A percentile compares a stretch with the other conserved stretches of the same genome.
These are phyloP conservation scores for Rugonectria rugulosa DNA, from an alignment of 2,329 filamentous ascomycete species.

Conservation along the genomic window DNA sequence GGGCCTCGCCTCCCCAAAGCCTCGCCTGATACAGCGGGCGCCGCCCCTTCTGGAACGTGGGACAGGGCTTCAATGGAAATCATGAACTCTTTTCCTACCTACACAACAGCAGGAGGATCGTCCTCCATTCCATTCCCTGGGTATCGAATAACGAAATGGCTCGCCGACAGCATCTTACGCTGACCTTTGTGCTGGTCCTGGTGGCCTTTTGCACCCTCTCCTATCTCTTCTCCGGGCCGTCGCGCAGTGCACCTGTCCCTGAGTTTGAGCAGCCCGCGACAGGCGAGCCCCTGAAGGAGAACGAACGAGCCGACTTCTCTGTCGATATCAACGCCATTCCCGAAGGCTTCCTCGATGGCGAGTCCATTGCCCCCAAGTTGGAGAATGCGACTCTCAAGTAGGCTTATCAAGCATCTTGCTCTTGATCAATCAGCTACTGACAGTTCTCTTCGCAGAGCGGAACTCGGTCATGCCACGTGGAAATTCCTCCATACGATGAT, in stretches of 20 bases:
- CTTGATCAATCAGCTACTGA: slow-evolving; percentile 15
- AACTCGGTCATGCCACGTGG: slow-evolving; percentile 74
- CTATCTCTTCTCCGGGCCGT: slow-evolving; percentile 63
- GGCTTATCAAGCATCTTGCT: slow-evolving; percentile 29
- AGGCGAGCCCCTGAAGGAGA: slow-evolving; percentile 37
- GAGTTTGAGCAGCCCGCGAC: slow-evolving; percentile 29
- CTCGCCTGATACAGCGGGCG: slow-evolving; percentile 33
- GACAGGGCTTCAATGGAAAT: slow-evolving; percentile 21
- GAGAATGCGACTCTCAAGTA: slow-evolving; percentile 85
- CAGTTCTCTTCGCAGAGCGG: slow-evolving; percentile 53
- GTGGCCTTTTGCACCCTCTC: slow-evolving; percentile 65
- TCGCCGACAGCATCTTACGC: slow-evolving; percentile 60
- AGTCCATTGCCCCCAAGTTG: slow-evolving; percentile 79
- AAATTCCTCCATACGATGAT: slow-evolving; percentile 76
- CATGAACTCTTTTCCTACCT: slow-evolving; percentile 33
- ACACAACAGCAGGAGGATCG: slow-evolving; percentile 28
- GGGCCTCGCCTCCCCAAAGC: slow-evolving; percentile 16
- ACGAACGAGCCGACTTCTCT: slow-evolving; percentile 40
- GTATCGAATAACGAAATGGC: slow-evolving; percentile 55
- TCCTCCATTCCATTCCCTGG: slow-evolving; percentile 34
- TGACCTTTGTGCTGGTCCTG: slow-evolving; percentile 62
- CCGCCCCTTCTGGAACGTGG: slow-evolving; percentile 10
- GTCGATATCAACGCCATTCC: slow-evolving; percentile 54
- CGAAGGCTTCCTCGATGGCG: slow-evolving; percentile 65
- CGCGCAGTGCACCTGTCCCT: slow-evolving; percentile 22